These are phyloP conservation scores for Pseudogymnoascus sp. DNA, from an alignment of 2,329 filamentous ascomycete species.

Conservation along the genomic window DNA sequence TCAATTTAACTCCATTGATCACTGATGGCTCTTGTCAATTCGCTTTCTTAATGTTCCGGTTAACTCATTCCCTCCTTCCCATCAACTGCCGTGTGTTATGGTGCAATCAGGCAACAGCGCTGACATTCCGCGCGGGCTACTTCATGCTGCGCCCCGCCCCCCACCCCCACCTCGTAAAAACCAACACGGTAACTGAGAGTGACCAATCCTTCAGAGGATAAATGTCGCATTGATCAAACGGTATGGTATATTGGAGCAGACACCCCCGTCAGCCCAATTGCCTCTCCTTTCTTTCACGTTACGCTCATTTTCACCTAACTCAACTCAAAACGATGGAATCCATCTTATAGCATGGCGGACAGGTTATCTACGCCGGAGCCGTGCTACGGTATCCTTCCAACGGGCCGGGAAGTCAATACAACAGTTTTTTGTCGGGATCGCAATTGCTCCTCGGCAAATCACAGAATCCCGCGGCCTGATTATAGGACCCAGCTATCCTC, in stretches of 20 bases:
- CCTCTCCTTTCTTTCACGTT: neutral
- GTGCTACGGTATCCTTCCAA: slow-evolving; percentile 67
- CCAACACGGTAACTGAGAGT: neutral
- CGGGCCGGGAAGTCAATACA: slow-evolving; percentile 63
- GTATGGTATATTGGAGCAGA: neutral
- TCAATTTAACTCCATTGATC: neutral
- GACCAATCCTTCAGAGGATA: neutral
- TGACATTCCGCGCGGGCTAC: neutral
- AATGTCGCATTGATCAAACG: neutral
- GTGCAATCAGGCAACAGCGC: neutral
- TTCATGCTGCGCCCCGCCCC: neutral
- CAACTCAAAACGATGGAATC: slow-evolving; percentile 54
- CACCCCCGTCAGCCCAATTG: neutral
- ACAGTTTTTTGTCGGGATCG: slow-evolving; percentile 65
- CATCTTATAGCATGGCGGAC: slow-evolving; percentile 69
- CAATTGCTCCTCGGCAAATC: slow-evolving; percentile 74
- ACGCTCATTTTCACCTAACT: slow-evolving; percentile 46
- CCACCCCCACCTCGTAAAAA: neutral
- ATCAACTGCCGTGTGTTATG: neutral
- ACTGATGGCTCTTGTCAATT: neutral
- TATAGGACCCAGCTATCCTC: neutral
- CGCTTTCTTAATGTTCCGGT: neutral
- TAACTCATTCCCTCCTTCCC: neutral
- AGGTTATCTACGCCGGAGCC: slow-evolving; percentile 65
- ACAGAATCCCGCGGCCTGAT: slow-evolving; percentile 46